Base-by-base conservation (phyloP, 148 eudicot genomes). In the Rhododendron vialii region DNA sequence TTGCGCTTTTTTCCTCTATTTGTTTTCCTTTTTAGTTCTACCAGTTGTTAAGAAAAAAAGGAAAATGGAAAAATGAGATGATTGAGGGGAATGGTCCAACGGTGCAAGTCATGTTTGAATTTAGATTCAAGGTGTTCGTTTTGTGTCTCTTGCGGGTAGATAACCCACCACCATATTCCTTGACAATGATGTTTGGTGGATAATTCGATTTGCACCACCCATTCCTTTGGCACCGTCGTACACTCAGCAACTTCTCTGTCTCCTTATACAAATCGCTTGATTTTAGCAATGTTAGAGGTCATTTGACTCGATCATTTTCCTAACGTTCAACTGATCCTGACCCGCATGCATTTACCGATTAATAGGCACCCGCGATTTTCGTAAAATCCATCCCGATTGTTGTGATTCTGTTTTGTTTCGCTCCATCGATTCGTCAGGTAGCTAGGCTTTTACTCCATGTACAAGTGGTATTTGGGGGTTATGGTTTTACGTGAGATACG, bases 161-260 rank as follows among this genome's bases (percentile, higher is more conserved):
- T 65, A 83, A 57, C 85, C 59, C 85, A 82, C 75, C 53, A 63
- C 77, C 38, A 26, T 8, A 65, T 45, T 67, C 59, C 38, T 83
- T 61, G 84, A 61, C 65, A 67, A 47, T 43, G 84, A 67, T 43
- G 77, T 65, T 83, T 83, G 28, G 45, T 67, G 69, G 59, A 83
- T 83, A 45, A 67, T 0, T 83, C 10, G 18, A 22, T 63, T 22
- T 59, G 75, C 84, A 41, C 84, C 84, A 82, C 75, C 76, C 84
- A 82, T 82, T 63, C 43, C 8, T 47, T 61, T 63, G 84, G 84
- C 84, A 7, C 7, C 45, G 45, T 1, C 45, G 45, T 41, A 41
- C 53, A 65, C 77, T 65, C 38, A 83, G 45, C 76, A 65, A 28
- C 85, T 43, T n/a, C 45, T 41, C 41, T 2, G 2, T 8, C 10